Base-by-base conservation (phyloP, 306 rosid species). In the Corylus heterophylla region DNA sequence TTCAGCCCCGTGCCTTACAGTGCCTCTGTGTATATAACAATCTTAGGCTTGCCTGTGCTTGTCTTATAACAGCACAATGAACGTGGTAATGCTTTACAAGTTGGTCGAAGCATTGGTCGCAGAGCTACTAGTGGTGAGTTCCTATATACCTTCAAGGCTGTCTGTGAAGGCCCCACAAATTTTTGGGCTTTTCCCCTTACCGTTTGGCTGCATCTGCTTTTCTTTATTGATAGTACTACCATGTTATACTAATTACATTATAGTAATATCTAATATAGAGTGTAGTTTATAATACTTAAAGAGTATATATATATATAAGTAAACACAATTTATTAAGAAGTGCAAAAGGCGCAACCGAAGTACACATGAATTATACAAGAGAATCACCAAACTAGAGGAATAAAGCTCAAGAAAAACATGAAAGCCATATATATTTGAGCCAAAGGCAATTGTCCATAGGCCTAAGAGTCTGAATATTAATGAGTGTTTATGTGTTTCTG, bases 1-100 rank as follows among this genome's bases (percentile, higher is more conserved):
- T 81, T 88, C 89, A 76, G 86, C 85, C 84, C 75, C 80, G 74
- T 86, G 83, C 82, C 80, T 83, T 85, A 86, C 77, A 84, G 87
- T 87, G 83, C 85, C 74, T 87, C 79, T 47, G 69, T 87, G 84
- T 82, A 83, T 85, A 81, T 92, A 83, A 87, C 85, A 83, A 85
- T 86, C 79, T 84, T 89, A 85, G 92, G 87, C 91, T 89, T 93
- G 88, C 85, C 87, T 87, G 82, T 88, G 87, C 86, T 68, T 91
- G 90, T 89, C 86, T 91, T 90, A 74, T 91, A 89, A 83, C 96
- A 94, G 97, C 92, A 89, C 58, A 86, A 80, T 55, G 90, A 86
- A 77, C 86, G 84, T 75, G 87, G 88, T 74, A 86, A 59, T 85
- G 78, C 87, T 66, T 82, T 83, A 85, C 89, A 87, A 79, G 84